Evolutionary conservation across 2,329 filamentous ascomycete genomes (phyloP), one percentile per base, ranked within the genome.

Genomic region (Hysterium pulicare): DNA sequence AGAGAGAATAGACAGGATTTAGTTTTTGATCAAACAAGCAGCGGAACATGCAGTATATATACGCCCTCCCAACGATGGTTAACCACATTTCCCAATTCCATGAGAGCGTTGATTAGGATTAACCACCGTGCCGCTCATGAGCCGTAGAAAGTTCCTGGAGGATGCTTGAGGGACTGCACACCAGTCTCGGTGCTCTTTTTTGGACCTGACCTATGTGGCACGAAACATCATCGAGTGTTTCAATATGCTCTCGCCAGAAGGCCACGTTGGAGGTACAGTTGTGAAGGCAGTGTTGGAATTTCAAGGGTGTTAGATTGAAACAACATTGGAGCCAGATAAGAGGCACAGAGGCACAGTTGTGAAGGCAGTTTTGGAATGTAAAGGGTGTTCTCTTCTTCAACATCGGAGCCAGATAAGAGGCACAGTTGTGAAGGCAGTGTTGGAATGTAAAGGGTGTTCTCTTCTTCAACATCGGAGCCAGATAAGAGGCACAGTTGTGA

Each of bases 331-430:
- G 21, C 32, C 19, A 41, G 17, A 41, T 26, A 34, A n/a, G n/a
- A n/a, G n/a, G n/a, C n/a, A n/a, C n/a, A 41, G 30, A 41, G 39
- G 39, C 39, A 41, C 39, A 41, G 39, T 26, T 41, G 39, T 41
- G 39, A 41, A 34, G 39, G 16, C 32, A 32, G 32, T 30, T n/a
- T 33, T 31, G 28, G 28, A 31, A 5, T 31, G 8, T 5, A 31
- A 31, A n/a, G n/a, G n/a, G n/a, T n/a, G n/a, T n/a, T n/a, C n/a
- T n/a, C n/a, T n/a, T n/a, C n/a, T n/a, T n/a, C 28, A 31, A 31
- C 28, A 31, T 31, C 28, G 28, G 28, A n/a, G 21, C 32, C 19
- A 41, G 17, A 41, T 26, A 34, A 41, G 30, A 41, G 39, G 39
- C 39, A 41, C 39, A 41, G 39, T 26, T 41, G 39, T 41, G 39